These are phyloP conservation scores for Beauveria sp. DNA, from an alignment of 2,329 filamentous ascomycete genomes.

Conservation along the genomic window DNA sequence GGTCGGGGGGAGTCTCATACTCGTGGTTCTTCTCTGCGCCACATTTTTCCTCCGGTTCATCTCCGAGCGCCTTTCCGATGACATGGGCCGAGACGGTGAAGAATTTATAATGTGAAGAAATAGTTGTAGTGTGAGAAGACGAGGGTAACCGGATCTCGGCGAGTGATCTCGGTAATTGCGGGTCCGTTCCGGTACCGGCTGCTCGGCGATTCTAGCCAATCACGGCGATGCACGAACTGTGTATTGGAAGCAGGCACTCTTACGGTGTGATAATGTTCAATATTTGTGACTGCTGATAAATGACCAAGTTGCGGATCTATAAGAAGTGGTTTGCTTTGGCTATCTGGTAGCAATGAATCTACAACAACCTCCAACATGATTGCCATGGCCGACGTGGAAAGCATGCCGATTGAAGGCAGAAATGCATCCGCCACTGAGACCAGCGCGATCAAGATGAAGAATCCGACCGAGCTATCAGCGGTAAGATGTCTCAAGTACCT, in stretches of 20 bases:
- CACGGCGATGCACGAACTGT: background rate
- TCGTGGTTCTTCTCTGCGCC: background rate
- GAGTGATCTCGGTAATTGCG: background rate
- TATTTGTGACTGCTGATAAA: background rate
- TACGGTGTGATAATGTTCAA: background rate
- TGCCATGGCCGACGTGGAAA: background rate
- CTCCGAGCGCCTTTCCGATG: background rate
- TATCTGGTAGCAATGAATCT: background rate
- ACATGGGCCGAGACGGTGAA: background rate
- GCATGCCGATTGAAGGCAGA: slow-evolving; percentile 14
- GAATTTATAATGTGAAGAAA: background rate
- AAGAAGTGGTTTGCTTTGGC: background rate
- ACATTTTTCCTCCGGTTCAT: background rate
- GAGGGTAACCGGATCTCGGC: background rate
- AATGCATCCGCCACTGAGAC: slow-evolving; percentile 9
- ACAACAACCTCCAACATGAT: background rate
- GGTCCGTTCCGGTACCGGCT: background rate
- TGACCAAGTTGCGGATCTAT: background rate
- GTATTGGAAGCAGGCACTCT: background rate
- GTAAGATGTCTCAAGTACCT: slow-evolving; percentile 13
- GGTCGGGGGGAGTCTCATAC: background rate
- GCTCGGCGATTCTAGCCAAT: slow-evolving; percentile 12
- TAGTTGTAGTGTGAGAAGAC: background rate
- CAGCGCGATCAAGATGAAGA: background rate
- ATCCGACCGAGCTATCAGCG: slow-evolving; percentile 23